Evolutionary conservation across 192 early-diverging fungal species (phyloP).

Genomic region (Physocladia obscura): DNA sequence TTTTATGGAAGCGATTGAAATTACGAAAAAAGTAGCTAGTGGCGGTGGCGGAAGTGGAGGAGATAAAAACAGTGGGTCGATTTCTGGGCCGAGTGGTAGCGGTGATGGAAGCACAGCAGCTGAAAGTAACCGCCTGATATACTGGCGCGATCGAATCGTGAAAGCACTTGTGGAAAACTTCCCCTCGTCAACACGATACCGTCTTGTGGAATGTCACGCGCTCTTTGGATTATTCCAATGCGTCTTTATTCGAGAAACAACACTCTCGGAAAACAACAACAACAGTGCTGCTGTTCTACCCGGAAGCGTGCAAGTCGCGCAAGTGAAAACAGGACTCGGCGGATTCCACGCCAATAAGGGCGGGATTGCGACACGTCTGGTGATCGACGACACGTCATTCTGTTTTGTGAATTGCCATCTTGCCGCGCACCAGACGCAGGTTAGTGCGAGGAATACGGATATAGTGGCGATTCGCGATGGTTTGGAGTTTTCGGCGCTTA

Average conservation of each 20-base stretch:
- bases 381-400: slow-evolving; percentile 76
- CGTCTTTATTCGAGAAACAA: slow-evolving; percentile 74
- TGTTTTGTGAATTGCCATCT: slow-evolving; percentile 87
- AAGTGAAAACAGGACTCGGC: slow-evolving; percentile 85
- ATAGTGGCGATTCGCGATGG: slow-evolving; percentile 66
- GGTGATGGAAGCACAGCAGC: too few species aligned
- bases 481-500: slow-evolving; percentile 43
- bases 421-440: slow-evolving; percentile 79
- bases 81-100: too few species aligned
- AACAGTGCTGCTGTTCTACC: slow-evolving; percentile 51
- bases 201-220: slow-evolving; percentile 70
- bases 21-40: not conserved
- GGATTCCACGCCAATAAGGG: slow-evolving; percentile 94
- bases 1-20: slow-evolving; percentile 37
- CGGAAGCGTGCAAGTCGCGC: slow-evolving; percentile 41
- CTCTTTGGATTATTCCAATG: slow-evolving; percentile 91
- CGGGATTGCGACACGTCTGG: slow-evolving; percentile 70
- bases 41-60: not conserved
- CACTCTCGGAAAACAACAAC: slow-evolving; percentile 54
- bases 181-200: slow-evolving; percentile 52
- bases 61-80: not conserved
- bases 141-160: slow-evolving; percentile 80
- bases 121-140: slow-evolving; percentile 73
- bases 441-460: slow-evolving; percentile 72
- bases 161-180: slow-evolving; percentile 56